Evolutionary conservation across 2,329 filamentous ascomycete genomes (phyloP), one percentile per base, ranked within the genome.

Genomic region (Hymenoscyphus repandus): DNA sequence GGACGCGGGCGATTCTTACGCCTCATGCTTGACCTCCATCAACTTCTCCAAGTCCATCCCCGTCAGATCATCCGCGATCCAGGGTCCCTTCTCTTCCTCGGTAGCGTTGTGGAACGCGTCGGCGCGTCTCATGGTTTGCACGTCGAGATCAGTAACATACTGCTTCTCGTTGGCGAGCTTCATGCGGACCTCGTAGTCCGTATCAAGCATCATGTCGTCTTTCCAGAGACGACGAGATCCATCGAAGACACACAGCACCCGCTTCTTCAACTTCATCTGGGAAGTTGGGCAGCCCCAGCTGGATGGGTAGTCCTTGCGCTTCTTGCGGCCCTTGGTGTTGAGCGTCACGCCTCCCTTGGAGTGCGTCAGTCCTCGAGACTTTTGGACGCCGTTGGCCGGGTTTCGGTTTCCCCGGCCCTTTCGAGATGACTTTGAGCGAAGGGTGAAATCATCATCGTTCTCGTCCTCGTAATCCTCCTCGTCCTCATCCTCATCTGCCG

Each of bases 231-330:
- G 84, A 47, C 91, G 83, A 13, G 79, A 79, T 0, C 93, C 93
- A 65, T 97, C 90, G 64, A 95, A 99, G 17, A 95, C 88, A 57
- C 90, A 90, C 63, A 97, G 77, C 49, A 96, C 90, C 27, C 93
- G 88, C 80, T 96, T 96, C 82, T 95, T 96, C 82, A 95, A 95
- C 66, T 88, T 95, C 89, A 97, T 96, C 74, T 93, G 90, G 63
- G 89, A 87, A 64, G 88, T 85, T 56, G 91, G 82, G 63, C 91
- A 93, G 47, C 93, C 92, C 93, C 93, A 99, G 1, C 88, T 91
- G 0, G 88, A 83, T 11, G 93, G 93, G 68, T 96, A 97, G 68
- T 95, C 89, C 68, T 90, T 91, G 59, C 90, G 83, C 76, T 90
- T 92, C 77, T 95, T 95, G 71, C 90, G 88, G 50, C 88, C 83